These are phyloP conservation scores for Dothidotthia symphoricarpi DNA, from an alignment of 2,329 filamentous ascomycete genomes.

Conservation along the genomic window DNA sequence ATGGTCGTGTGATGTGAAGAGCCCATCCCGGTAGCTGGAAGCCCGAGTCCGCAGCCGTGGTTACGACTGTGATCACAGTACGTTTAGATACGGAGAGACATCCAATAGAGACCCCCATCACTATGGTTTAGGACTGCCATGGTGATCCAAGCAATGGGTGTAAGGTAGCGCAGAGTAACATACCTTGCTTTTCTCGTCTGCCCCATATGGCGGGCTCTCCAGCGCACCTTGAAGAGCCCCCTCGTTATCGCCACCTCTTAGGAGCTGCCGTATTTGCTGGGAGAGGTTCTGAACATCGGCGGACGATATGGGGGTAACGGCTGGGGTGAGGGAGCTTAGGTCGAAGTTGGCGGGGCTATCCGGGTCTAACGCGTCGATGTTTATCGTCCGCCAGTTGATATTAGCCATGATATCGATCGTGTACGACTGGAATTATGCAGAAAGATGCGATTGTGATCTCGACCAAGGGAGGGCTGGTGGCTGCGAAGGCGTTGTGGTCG, in stretches of 20 bases:
- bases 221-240: constrained; percentile 80
- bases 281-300: constrained; percentile 75
- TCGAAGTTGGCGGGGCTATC: constrained; percentile 93
- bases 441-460: background rate
- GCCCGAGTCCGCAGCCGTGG: constrained; percentile 23
- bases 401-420: constrained; percentile 40
- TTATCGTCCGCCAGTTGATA: constrained; percentile 79
- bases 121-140: constrained; percentile 6
- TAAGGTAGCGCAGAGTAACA: constrained; percentile 26
- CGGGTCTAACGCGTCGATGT: constrained; percentile 87
- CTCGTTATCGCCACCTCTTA: constrained; percentile 82
- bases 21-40: constrained; percentile 23
- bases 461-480: constrained; percentile 7
- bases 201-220: constrained; percentile 75
- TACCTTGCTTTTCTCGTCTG: constrained; percentile 55
- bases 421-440: no score
- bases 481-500: constrained; percentile 13
- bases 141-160: constrained; percentile 7
- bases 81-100: constrained; percentile 24
- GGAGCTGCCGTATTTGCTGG: constrained; percentile 79
- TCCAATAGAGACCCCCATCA: constrained; percentile 14
- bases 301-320: constrained; percentile 70
- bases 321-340: constrained; percentile 75
- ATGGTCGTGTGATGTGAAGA: constrained; percentile 19
- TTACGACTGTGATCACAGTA: constrained; percentile 15